phyloP scores from a whole-genome alignment of 2,329 filamentous ascomycete species.

The Pseudopithomyces chartarum region DNA sequence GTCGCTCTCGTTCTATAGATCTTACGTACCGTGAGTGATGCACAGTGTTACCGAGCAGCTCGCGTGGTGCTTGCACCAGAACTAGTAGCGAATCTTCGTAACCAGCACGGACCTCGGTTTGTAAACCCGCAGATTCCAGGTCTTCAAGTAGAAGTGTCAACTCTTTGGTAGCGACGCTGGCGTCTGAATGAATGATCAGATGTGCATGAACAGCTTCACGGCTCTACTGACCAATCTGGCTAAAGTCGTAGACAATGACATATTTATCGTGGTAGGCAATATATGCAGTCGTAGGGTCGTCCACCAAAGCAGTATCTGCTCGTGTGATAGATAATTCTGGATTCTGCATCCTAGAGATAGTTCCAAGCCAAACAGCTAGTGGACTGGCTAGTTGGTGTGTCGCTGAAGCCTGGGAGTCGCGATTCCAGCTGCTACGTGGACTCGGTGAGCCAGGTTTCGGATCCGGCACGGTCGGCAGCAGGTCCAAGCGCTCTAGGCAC shows the following conservation, averaged over 20 bases:
- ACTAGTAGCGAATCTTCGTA: slow-evolving; percentile 37
- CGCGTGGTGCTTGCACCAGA: slow-evolving; percentile 35
- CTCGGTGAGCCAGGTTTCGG: slow-evolving; percentile 17
- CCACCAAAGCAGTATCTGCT: slow-evolving; percentile 29
- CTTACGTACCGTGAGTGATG: slow-evolving; percentile 34
- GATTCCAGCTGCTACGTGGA: slow-evolving; percentile 6
- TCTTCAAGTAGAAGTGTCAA: slow-evolving; percentile 28
- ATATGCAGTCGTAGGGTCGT: slow-evolving; percentile 28
- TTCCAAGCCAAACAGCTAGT: slow-evolving; percentile 1
- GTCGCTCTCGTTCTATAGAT: background rate
- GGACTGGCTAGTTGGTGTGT: slow-evolving; percentile 6
- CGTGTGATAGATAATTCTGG: slow-evolving; percentile 24
- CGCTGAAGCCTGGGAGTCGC: slow-evolving; percentile 14
- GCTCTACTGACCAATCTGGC: slow-evolving; percentile 27
- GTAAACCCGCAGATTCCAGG: slow-evolving; percentile 32
- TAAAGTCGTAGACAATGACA: slow-evolving; percentile 38
- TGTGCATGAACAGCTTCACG: too few relatives aligned
- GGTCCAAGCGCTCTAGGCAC: slow-evolving; percentile 13
- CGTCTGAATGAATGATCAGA: slow-evolving; percentile 14
- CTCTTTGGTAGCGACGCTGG: slow-evolving; percentile 24
- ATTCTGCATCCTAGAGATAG: background rate
- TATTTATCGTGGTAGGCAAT: slow-evolving; percentile 40
- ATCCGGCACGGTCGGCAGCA: slow-evolving; percentile 21
- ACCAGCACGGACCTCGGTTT: slow-evolving; percentile 37
- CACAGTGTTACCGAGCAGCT: slow-evolving; percentile 37